Evolutionary conservation across 1,284 basidiomycete species (phyloP).

Genomic region (Moesziomyces globuligerus): DNA sequence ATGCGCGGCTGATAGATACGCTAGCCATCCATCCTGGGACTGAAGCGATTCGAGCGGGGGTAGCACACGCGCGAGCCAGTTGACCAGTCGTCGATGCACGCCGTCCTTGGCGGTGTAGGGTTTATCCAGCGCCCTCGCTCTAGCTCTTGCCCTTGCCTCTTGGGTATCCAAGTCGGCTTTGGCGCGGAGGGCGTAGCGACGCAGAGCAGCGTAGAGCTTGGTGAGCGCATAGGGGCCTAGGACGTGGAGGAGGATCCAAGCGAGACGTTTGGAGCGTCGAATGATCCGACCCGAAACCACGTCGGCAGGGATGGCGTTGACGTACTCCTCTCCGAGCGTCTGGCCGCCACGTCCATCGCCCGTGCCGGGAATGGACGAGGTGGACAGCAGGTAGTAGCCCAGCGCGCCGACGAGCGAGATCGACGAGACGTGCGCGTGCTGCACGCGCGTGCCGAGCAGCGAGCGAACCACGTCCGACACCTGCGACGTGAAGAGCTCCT

Average conservation of each 20-base stretch:
- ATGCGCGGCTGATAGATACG: slow-evolving; percentile 66
- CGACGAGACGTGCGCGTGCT: slow-evolving; percentile 62
- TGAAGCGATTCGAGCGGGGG: slow-evolving; percentile 64
- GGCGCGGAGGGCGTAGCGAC: slow-evolving; percentile 28
- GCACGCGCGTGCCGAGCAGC: slow-evolving; percentile 65
- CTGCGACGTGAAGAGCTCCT: slow-evolving; percentile 63
- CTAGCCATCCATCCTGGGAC: slow-evolving; percentile 56
- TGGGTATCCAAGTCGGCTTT: slow-evolving; percentile 13
- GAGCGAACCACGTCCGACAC: slow-evolving; percentile 65
- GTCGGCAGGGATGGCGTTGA: slow-evolving; percentile 66
- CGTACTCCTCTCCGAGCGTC: slow-evolving; percentile 69
- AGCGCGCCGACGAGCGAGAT: slow-evolving; percentile 62
- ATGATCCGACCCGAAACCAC: slow-evolving; percentile 57
- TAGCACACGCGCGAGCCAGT: slow-evolving; percentile 33
- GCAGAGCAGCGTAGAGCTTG: slow-evolving; percentile 50
- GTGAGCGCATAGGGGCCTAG: slow-evolving; percentile 64
- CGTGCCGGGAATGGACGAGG: slow-evolving; percentile 36
- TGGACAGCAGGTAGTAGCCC: slow-evolving; percentile 66
- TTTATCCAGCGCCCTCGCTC: slow-evolving; percentile 20
- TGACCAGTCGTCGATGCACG: slow-evolving; percentile 11
- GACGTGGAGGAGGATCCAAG: slow-evolving; percentile 64
- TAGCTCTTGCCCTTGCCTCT: slow-evolving; percentile 19
- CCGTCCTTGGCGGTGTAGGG: slow-evolving; percentile 1
- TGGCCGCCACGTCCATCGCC: slow-evolving; percentile 62
- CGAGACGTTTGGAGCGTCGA: slow-evolving; percentile 38